Percentiles rank a stretch among this genome's conserved stretches.
Conservation (phyloP, 2,329 filamentous ascomycete species). For the Curvularia hawaiiensis region DNA sequence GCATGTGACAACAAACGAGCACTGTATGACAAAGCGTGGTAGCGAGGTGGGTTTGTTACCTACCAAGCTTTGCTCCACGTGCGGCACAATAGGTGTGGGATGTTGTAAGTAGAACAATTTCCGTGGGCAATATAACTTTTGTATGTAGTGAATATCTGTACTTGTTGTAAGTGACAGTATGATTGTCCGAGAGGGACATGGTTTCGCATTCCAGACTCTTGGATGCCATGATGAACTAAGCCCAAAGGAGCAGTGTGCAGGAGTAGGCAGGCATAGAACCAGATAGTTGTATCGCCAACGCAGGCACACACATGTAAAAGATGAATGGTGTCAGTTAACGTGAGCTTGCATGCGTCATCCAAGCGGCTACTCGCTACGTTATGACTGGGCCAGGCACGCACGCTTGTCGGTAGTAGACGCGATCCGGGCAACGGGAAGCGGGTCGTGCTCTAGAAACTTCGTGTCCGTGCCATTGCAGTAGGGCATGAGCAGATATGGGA, state of each 20-base stretch:
- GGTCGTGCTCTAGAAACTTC: slow-evolving; percentile 1
- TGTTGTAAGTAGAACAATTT: no score
- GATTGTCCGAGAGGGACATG: neutral
- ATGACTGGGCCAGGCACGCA: neutral
- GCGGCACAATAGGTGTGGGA: neutral
- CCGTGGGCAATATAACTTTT: no score
- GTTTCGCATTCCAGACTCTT: neutral
- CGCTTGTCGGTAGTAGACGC: neutral
- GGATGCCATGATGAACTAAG: neutral
- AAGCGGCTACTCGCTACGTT: neutral
- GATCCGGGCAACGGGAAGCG: neutral
- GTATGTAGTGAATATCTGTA: no score
- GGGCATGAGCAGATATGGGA: neutral
- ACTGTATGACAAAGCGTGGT: neutral
- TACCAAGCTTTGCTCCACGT: neutral
- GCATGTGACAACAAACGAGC: neutral
- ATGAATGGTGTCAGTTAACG: neutral
- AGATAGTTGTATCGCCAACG: neutral
- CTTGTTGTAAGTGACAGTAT: neutral
- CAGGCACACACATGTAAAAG: neutral
- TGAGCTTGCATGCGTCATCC: neutral
- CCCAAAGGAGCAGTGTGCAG: neutral
- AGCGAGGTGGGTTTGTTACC: neutral
- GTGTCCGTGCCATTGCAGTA: neutral
- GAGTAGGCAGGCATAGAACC: neutral